phyloP scores from a whole-genome alignment of 805 yeast genomes.

The Danielozyma ontarioensis region DNA sequence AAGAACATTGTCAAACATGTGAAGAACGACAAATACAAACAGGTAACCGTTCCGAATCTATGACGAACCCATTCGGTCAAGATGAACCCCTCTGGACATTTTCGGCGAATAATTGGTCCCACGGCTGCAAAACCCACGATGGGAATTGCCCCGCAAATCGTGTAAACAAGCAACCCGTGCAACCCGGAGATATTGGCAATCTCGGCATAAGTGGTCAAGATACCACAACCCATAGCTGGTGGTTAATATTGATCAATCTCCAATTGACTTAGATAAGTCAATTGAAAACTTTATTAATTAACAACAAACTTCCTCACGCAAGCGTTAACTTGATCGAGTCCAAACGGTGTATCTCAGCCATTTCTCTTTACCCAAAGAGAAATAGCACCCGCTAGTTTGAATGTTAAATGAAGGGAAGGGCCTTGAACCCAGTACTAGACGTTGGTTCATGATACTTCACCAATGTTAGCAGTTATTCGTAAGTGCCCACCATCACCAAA shows the following conservation, averaged over 20 bases:
- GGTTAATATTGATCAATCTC: neutral
- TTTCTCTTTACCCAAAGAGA: slow-evolving; percentile 14
- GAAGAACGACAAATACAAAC: slow-evolving; percentile 71
- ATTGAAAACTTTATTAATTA: slow-evolving; percentile 1
- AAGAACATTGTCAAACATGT: slow-evolving; percentile 81
- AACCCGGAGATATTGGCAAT: slow-evolving; percentile 83
- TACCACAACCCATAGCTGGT: slow-evolving; percentile 83
- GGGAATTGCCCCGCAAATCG: slow-evolving; percentile 76
- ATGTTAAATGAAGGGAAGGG: slow-evolving; percentile 1
- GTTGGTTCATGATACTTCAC: too few relatives aligned
- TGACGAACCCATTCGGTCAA: slow-evolving; percentile 92
- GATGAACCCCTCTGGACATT: slow-evolving; percentile 87
- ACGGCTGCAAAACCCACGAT: slow-evolving; percentile 74
- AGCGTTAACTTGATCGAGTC: slow-evolving; percentile 79
- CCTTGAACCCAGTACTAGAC: too few relatives aligned
- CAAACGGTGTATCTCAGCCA: slow-evolving; percentile 73
- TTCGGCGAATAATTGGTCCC: slow-evolving; percentile 74
- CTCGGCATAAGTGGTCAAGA: slow-evolving; percentile 78
- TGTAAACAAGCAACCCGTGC: slow-evolving; percentile 81
- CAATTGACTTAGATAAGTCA: slow-evolving; percentile 4
- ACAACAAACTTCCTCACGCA: slow-evolving; percentile 64
- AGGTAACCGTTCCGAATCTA: slow-evolving; percentile 69
- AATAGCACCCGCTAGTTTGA: slow-evolving; percentile 42
- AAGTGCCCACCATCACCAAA: too few relatives aligned
- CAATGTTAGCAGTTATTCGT: too few relatives aligned